Evolutionary conservation across 1,139 yeast genomes (phyloP), one percentile per base, ranked within the genome.

Genomic region (Groenewaldozyma sp.): DNA sequence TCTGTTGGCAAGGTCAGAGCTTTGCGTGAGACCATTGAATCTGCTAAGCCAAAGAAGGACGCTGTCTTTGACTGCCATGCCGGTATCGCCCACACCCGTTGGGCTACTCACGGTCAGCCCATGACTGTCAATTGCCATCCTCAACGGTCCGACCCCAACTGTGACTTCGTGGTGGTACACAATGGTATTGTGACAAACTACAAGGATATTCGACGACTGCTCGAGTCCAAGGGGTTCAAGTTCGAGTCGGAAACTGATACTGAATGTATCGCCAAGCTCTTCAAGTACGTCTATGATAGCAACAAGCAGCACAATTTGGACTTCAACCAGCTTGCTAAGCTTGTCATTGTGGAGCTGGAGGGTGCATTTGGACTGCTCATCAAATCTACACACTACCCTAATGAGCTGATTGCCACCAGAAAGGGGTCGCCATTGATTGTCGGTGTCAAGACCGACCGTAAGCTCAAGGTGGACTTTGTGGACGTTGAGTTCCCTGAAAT

Each of bases 71-170:
- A 78, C 53, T 78, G 82, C 62, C 98, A 91, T 59, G 91, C 80
- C 45, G 98, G 95, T 60, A 91, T 93, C 62, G 97, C 98, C 31
- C 99, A 93, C 65, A 93, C 99, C 14, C 82, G 99, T 71, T 93
- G 99, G 99, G 98, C 99, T 36, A 93, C 99, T 34, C 99, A 93
- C 64, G 99, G 99, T 64, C 84, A 80, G 55, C 97, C 97, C 42
- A 76, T 75, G 54, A 76, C 73, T 45, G 59, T 66, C 49, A 93
- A 93, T 70, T 91, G 97, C 62, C 99, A 93, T 61, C 99, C 99
- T 39, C 98, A 91, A 60, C 71, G 93, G 53, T 84, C 95, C 0
- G 98, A 86, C 60, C 72, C 73, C 9, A 64, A 66, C 39, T 82
- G 82, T 51, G 95, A 88, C 61, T 93, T 93, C 57, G 78, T 83